Base-by-base conservation (phyloP, 306 rosid species). In the Gynostemma pentaphyllum region DNA sequence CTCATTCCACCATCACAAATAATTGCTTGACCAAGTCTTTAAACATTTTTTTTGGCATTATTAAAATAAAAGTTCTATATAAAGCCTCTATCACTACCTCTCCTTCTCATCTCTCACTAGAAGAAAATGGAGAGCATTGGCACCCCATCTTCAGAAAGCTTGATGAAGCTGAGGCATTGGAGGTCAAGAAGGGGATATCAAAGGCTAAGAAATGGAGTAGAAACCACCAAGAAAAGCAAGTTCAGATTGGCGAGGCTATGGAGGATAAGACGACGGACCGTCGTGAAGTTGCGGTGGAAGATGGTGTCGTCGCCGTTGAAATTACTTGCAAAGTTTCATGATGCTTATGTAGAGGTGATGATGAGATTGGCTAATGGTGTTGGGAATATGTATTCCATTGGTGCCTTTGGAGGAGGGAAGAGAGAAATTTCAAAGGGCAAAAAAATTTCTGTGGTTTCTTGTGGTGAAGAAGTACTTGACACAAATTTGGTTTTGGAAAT, bases 141-240 rank as follows among this genome's bases (percentile, higher is more conserved):
- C 2, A 16, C 37, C 18, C 15, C 72, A 16, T 61, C 50, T 48
- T 30, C 62, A 5, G 67, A 71, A 15, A 60, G 50, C 68, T n/a
- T 74, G 75, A 77, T 61, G 73, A 77, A 75, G 75, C 60, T 41
- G 42, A n/a, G n/a, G n/a, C n/a, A n/a, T n/a, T 74, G 77, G 77
- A 74, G 75, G n/a, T n/a, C n/a, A 40, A 77, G 80, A 29, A 80
- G 67, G 60, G 68, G 65, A 54, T 76, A 77, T 52, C 75, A 64
- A 32, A 76, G 68, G 62, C 54, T 80, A 45, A 41, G 50, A 44
- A 63, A 40, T 8, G 70, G 49, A 1, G 39, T 44, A 46, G 48
- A 54, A 23, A 37, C 9, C 29, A 51, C 44, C 19, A 64, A n/a
- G 26, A 78, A 26, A 42, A 76, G 56, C 69, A 79, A 76, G 72